These are phyloP conservation scores for Ramalina intermedia DNA, from an alignment of 495 filamentous ascomycete species.

Conservation along the genomic window DNA sequence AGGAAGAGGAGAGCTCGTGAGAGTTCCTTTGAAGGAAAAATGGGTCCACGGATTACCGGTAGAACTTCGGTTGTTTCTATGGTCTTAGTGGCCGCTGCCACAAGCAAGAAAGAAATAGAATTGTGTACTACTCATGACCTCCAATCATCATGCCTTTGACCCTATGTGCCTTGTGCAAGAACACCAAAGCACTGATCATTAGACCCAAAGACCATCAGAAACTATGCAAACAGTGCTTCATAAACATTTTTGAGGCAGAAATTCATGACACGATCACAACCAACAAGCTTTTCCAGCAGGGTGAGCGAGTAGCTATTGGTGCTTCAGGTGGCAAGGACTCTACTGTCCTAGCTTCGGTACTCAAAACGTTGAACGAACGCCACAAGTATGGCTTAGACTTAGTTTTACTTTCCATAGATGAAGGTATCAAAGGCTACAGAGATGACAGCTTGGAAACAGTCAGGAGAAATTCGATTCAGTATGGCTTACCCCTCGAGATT, in stretches of 20 bases:
- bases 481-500: constrained; percentile 78
- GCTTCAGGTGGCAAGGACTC: constrained; percentile 97
- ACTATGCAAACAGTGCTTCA: constrained; percentile 81
- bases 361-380: constrained; percentile 88
- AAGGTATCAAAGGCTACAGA: constrained; percentile 91
- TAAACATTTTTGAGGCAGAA: constrained; percentile 76
- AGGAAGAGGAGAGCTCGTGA: too few species aligned
- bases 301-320: constrained; percentile 85
- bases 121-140: neutral
- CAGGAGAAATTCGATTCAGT: constrained; percentile 81
- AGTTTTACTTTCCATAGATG: constrained; percentile 80
- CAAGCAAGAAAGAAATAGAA: neutral
- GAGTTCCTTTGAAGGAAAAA: too few species aligned
- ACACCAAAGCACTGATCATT: constrained; percentile 69
- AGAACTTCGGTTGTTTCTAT: too few species aligned
- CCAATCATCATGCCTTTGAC: constrained; percentile 36
- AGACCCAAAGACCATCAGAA: constrained; percentile 88
- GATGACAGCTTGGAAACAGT: constrained; percentile 94
- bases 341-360: constrained; percentile 83
- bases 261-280: constrained; percentile 81
- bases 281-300: constrained; percentile 62
- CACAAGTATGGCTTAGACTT: constrained; percentile 78
- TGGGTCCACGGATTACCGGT: too few species aligned
- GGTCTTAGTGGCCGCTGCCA: too few species aligned
- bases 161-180: constrained; percentile 61